These are phyloP conservation scores for Crithidia fasciculata DNA, from an alignment of 208 protist species.

Conservation along the genomic window DNA sequence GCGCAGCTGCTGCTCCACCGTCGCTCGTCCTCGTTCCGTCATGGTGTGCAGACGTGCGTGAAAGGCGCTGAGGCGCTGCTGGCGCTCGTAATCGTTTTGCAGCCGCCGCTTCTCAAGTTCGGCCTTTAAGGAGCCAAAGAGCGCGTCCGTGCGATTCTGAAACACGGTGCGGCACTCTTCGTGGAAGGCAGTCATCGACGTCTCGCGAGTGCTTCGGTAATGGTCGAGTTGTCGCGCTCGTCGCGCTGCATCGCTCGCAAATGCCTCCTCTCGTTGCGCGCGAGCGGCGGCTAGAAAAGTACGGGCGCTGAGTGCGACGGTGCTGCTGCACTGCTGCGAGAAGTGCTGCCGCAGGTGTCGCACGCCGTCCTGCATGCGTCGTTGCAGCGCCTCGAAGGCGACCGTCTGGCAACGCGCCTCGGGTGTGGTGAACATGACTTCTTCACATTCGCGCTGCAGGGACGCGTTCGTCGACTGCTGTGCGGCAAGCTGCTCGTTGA, in stretches of 20 bases:
- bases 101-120: slow-evolving; percentile 14
- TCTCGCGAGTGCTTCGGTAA: slow-evolving; percentile 2
- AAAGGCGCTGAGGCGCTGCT: slow-evolving; percentile 25
- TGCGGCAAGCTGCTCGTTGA: background rate
- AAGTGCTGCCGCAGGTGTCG: slow-evolving; percentile 29
- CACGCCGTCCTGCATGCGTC: slow-evolving; percentile 19
- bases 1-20: slow-evolving; percentile 26
- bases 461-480: slow-evolving; percentile 9
- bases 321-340: slow-evolving; percentile 14
- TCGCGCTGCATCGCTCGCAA: slow-evolving; percentile 11
- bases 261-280: slow-evolving; percentile 18
- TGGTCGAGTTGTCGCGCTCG: slow-evolving; percentile 10
- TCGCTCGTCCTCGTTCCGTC: slow-evolving; percentile 17
- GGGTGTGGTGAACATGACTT: background rate
- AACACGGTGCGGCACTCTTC: slow-evolving; percentile 18
- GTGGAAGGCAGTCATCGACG: slow-evolving; percentile 7
- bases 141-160: slow-evolving; percentile 19
- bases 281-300: slow-evolving; percentile 11
- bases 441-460: slow-evolving; percentile 24
- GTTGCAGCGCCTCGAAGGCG: slow-evolving; percentile 21
- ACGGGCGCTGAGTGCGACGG: slow-evolving; percentile 15
- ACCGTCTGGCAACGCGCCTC: slow-evolving; percentile 6
- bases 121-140: slow-evolving; percentile 21
- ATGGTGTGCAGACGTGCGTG: slow-evolving; percentile 17
- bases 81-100: slow-evolving; percentile 6